Evolutionary conservation across 164 flowering plant genomes (phyloP).

Genomic region (Tetrastigma voinierianum): DNA sequence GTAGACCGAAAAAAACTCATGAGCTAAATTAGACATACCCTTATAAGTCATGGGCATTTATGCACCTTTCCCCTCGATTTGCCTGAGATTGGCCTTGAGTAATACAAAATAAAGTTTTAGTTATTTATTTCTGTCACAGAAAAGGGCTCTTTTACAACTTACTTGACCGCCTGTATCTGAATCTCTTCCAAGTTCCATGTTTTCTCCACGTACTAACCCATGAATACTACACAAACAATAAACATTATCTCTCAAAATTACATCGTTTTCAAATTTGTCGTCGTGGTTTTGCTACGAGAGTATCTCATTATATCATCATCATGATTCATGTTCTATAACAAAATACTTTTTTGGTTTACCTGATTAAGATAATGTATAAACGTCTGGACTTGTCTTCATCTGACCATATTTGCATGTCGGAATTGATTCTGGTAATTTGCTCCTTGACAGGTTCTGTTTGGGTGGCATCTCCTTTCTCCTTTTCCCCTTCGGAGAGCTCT

Average conservation of each 20-base stretch:
- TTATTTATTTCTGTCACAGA: no score
- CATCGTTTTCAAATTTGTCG: no score
- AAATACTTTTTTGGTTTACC: constrained; percentile 30
- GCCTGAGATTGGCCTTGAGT: no score
- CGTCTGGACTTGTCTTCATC: constrained; percentile 43
- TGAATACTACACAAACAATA: constrained; percentile 48
- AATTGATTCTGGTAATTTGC: constrained; percentile 41
- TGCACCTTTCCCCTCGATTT: no score
- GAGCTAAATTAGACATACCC: no score
- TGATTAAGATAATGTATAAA: constrained; percentile 72
- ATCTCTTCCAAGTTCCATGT: constrained; percentile 92
- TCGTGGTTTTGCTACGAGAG: no score
- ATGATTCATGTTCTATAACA: no score
- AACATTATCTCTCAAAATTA: not conserved
- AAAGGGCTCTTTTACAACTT: not conserved
- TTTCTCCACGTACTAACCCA: constrained; percentile 87
- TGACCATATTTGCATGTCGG: constrained; percentile 54
- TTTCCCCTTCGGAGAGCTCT: constrained; percentile 81
- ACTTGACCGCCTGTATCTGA: constrained; percentile 97
- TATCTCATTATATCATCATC: no score
- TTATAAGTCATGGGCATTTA: no score
- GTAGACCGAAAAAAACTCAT: no score
- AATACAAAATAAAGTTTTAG: no score
- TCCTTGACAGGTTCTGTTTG: constrained; percentile 26
- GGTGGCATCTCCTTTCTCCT: constrained; percentile 51